Evolutionary conservation across 2,329 filamentous ascomycete genomes (phyloP), one percentile per base, ranked within the genome.

Genomic region (Zymoseptoria passerinii): DNA sequence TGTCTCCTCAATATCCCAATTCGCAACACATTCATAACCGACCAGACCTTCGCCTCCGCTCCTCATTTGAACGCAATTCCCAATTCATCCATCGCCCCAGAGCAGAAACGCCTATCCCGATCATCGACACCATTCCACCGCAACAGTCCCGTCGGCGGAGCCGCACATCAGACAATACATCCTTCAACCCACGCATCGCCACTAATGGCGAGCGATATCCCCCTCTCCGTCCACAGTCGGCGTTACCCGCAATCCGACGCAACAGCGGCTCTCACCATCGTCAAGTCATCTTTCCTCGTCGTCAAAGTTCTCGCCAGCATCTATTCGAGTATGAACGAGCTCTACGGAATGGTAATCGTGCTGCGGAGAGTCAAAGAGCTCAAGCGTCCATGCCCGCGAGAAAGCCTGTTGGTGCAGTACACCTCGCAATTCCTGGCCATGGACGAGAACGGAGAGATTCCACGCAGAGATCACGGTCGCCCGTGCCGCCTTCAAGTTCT

Each of bases 131-230:
- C 27, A 35, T 29, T 35, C 52, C 23, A n/a, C 16, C 53, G 40
- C 16, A 29, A 8, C 53, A 53, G 28, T 27, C 50, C 40, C 66
- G 63, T 23, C 58, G 61, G 9, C 58, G 55, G 10, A 65, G 63
- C 52, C 57, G 59, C 10, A 61, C 49, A 13, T 55, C 57, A 23
- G 63, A 66, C 20, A 62, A 66, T 27, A 62, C 63, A 48, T 53
- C 52, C 27, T 54, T 40, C 8, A 50, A 28, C 10, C 55, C 23
- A 8, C 40, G 50, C 10, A 40, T 50, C 7, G 9, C 35, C 19
- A 55, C 64, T n/a, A 61, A 62, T 50, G 52, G 66, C 2, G 67
- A 67, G 27, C 61, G 67, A 6, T 66, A 67, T 50, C 65, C 66
- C 9, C 35, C 66, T 10, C 58, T 66, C 2, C 61, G 60, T 5